phyloP scores from a whole-genome alignment of 83 land plant genomes.

The Thuja plicata region DNA sequence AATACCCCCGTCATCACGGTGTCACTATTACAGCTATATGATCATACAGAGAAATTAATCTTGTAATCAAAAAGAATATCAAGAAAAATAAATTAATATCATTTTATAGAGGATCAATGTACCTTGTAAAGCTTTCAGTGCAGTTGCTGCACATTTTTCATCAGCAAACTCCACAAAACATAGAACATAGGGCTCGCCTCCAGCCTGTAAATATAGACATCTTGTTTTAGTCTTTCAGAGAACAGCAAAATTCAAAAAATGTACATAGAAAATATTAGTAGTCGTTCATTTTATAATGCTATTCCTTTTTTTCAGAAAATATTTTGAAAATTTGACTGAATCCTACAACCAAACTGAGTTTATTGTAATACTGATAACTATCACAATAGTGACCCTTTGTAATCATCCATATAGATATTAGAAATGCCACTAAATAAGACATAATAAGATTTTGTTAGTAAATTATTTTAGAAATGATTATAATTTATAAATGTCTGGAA shows the following conservation, averaged over 20 bases:
- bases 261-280: not conserved
- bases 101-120: not conserved
- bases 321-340: not conserved
- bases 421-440: no score
- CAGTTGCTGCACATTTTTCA: constrained; percentile 14
- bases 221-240: not conserved
- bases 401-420: no score
- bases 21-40: not conserved
- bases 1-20: no score
- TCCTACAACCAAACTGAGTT: not conserved
- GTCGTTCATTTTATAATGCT: not conserved
- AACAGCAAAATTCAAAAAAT: not conserved
- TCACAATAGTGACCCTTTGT: no score
- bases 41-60: not conserved
- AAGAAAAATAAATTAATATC: not conserved
- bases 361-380: not conserved
- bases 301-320: not conserved
- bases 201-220: constrained; percentile 12
- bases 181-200: constrained; percentile 12
- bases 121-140: constrained; percentile 13
- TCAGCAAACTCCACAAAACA: constrained; percentile 18
- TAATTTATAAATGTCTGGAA: not conserved
- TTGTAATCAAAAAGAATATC: not conserved
- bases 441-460: no score
- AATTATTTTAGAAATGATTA: not conserved